Conservation (phyloP, 1,284 basidiomycete genomes). For the Porogramme epimiltina region DNA sequence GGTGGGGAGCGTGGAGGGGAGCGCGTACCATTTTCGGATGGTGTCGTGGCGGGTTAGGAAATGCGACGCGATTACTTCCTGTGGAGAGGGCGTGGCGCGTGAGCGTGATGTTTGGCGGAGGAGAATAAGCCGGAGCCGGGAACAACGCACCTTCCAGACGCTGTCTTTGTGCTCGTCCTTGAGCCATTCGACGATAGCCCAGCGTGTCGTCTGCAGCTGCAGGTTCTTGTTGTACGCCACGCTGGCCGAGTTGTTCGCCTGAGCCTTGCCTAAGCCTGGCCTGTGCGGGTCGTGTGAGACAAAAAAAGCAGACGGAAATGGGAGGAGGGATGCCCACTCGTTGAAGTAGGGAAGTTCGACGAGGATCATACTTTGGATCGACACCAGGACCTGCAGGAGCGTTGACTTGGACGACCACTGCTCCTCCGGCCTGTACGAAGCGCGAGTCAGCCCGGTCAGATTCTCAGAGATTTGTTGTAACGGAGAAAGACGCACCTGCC, state of each 20-base stretch:
- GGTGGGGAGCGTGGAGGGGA: neutral
- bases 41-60: conserved; percentile 43
- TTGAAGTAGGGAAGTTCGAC: conserved; percentile 58
- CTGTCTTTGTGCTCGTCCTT: conserved; percentile 41
- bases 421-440: conserved; percentile 57
- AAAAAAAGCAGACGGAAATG: neutral
- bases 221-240: conserved; percentile 49
- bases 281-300: conserved; percentile 25
- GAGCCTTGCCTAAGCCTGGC: conserved; percentile 47
- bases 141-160: conserved; percentile 48
- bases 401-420: conserved; percentile 56
- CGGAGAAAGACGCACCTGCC: conserved; percentile 38
- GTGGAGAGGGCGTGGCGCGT: neutral
- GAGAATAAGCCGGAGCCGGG: neutral
- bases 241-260: conserved; percentile 36
- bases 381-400: conserved; percentile 54
- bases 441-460: conserved; percentile 19
- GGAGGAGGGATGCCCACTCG: conserved; percentile 38
- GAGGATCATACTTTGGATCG: conserved; percentile 61
- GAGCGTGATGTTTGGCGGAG: neutral
- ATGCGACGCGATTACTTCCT: conserved; percentile 54
- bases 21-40: conserved; percentile 44
- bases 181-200: conserved; percentile 57
- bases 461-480: no score
- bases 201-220: conserved; percentile 42